These are phyloP conservation scores for Euphrasia confusa DNA, from an alignment of 257 asterid species.

Conservation along the genomic window DNA sequence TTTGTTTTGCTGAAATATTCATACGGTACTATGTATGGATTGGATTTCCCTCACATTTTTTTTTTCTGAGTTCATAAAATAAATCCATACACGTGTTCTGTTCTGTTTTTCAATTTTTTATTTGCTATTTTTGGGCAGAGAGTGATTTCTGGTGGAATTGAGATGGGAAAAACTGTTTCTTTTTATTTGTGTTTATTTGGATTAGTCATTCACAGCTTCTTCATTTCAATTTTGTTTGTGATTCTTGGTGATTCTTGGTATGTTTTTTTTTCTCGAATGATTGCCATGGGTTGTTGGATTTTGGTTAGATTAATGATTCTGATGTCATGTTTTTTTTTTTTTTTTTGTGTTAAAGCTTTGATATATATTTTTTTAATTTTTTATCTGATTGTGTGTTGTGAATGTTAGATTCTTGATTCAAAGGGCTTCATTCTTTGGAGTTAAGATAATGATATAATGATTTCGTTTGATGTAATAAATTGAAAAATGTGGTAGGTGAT, in stretches of 20 bases:
- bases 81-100: no score
- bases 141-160: slow-evolving; percentile 26
- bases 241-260: slow-evolving; percentile 42
- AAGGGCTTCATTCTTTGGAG: slow-evolving; percentile 8
- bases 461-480: not conserved
- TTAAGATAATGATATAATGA: not conserved
- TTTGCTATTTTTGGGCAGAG: slow-evolving; percentile 26
- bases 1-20: no score
- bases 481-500: not conserved
- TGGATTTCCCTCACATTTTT: no score
- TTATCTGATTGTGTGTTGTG: not conserved
- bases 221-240: slow-evolving; percentile 32
- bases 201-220: slow-evolving; percentile 21
- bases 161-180: not conserved
- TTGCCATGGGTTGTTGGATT: no score
- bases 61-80: no score
- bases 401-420: slow-evolving; percentile 3
- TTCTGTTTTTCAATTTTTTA: not conserved
- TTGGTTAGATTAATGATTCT: slow-evolving; percentile 12
- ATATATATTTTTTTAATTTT: not conserved
- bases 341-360: slow-evolving; percentile 11
- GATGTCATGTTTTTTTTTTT: not conserved
- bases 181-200: slow-evolving; percentile 8
- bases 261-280: slow-evolving; percentile 1
- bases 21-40: no score